Evolutionary conservation across 495 filamentous ascomycete genomes (phyloP), one percentile per base, ranked within the genome.

Genomic region (Neurospora sp.): DNA sequence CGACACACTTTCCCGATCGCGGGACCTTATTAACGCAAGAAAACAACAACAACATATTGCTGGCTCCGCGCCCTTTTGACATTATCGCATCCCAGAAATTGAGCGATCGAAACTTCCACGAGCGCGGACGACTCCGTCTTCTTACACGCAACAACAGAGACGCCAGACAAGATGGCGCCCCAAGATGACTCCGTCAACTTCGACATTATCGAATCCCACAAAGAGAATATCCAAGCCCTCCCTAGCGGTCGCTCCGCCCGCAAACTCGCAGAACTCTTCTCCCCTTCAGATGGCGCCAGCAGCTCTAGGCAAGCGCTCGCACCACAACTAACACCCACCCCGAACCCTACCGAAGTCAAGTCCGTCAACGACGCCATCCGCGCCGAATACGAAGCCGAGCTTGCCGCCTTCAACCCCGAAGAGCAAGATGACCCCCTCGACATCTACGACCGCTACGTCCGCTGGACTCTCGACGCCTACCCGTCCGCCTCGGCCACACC

Each of bases 341-440:
- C 85, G 39, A 88, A 84, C 39, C 87, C 89, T 37, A 87, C 89
- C 70, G 90, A 91, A 77, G 93, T 89, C 71, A 89, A 91, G 79
- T 93, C 89, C 70, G 83, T 91, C 72, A 92, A 96, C 82, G 91
- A 94, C 79, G 87, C 87, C 23, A 91, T 92, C 73, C 88, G 94
- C 74, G 87, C 90, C 76, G 92, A 96, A 80, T 99, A 91, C 77
- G 96, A 99, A 81, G 86, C 88, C 11, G 96, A 99, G 80, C 81
- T 99, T 7, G 84, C 86, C 37, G 87, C 84, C 38, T 90, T 97
- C 69, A 86, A 88, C 73, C 54, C 54, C 7, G 54, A 66, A 66
- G 96, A 98, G 79, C 92, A 92, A 7, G 96, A 99, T 77, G 96
- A 99, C 78, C 96, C 96, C 3, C 89, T 99, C 41, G 96, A 98